Conservation (phyloP, 768 basidiomycete genomes). For the Leccinum variicolor region DNA sequence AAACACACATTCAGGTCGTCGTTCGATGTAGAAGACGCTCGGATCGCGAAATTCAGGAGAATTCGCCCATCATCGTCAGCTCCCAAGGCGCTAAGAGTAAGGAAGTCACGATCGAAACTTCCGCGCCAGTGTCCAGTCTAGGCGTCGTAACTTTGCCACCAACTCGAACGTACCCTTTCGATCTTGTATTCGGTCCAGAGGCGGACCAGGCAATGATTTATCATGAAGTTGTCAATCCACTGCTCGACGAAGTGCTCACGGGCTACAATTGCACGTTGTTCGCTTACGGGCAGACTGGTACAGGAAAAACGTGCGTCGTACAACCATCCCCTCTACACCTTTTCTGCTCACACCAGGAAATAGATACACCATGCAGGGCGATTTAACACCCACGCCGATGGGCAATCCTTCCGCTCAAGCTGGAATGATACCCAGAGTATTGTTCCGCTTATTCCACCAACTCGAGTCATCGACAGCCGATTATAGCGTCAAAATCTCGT, state of each 20-base stretch:
- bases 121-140: conserved; percentile 61
- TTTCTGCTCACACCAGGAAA: conserved; percentile 8
- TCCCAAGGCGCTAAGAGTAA: conserved; percentile 74
- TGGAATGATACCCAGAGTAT: conserved; percentile 92
- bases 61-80: conserved; percentile 83
- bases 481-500: conserved; percentile 91
- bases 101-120: conserved; percentile 78
- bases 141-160: conserved; percentile 76
- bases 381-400: conserved; percentile 75
- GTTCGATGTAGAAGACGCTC: conserved; percentile 87
- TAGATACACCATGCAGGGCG: conserved; percentile 97
- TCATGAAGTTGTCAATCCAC: conserved; percentile 87
- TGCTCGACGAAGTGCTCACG: conserved; percentile 89
- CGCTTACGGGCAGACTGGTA: conserved; percentile 98
- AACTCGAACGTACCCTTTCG: conserved; percentile 87
- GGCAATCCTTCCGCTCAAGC: conserved; percentile 87
- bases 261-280: conserved; percentile 98
- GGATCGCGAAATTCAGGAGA: conserved; percentile 78
- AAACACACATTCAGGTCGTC: conserved; percentile 91
- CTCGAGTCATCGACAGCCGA: conserved; percentile 76
- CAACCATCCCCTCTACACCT: background rate
- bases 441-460: conserved; percentile 88
- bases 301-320: conserved; percentile 88
- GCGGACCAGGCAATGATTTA: conserved; percentile 95
- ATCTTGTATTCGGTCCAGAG: conserved; percentile 94